Base-by-base conservation (phyloP, 495 filamentous ascomycete species). In the Penicillium taxi region DNA sequence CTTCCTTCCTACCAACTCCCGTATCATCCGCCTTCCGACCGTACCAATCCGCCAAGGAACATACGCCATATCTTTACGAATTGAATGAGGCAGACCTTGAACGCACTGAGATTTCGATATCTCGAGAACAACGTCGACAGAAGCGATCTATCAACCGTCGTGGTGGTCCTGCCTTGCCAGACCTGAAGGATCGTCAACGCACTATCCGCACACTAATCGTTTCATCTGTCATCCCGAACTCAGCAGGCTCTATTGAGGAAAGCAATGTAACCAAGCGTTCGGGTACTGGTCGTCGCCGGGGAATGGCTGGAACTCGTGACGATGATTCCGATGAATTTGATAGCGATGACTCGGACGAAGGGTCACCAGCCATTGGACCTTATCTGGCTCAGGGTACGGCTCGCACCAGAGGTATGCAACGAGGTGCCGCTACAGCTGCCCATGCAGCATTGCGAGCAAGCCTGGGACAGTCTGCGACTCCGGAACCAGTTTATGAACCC, bases 91-190 rank as follows among this genome's bases (percentile, higher is more conserved):
- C 82, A 20, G 88, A 96, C 45, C 66, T 96, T 18, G 90, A 96
- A 54, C 77, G 81, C 38, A 88, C 83, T 11, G 91, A 98, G 58
- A 80, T 89, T 24, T 91, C 89, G 26, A 82, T 95, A 38, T 88
- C 88, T 18, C 75, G 91, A 48, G 91, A 98, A 56, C 86, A 94
- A 59, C 74, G 91, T 39, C 75, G 90, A 32, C 88, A 95, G 63
- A 96, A 96, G 65, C 78, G 91, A 24, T 94, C 89, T 4, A 83
- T 94, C 37, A 96, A 94, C 54, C 77, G 91, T 31, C 78, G 91
- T 36, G 91, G 91, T 41, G 91, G 91, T 1, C 91, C 93, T n/a
- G 81, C 85, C 39, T 66, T 98, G 25, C 91, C 91, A 9, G 91
- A 98, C 64, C 75, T 98, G 20, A 96, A 96, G 55, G 93, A 98